Base-by-base conservation (phyloP, 2,329 filamentous ascomycete species). In the Herpotrichia juniperi region DNA sequence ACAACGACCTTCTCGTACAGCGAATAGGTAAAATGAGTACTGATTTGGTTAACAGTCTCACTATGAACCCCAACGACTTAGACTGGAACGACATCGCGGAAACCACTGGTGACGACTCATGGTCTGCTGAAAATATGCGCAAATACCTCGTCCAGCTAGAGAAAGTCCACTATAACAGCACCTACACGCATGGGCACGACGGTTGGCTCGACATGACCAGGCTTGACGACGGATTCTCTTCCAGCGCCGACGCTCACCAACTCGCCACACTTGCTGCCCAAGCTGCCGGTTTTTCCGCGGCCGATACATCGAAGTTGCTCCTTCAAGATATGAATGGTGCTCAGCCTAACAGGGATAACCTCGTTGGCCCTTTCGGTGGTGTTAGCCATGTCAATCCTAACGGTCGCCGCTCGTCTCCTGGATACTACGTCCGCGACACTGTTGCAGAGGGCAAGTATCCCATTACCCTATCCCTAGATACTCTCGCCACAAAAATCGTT, bases 1-100 rank as follows among this genome's bases (percentile, higher is more conserved):
- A n/a, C n/a, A n/a, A n/a, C n/a, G n/a, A n/a, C n/a, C n/a, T 17
- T 24, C 34, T 7, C 17, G 17, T 19, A n/a, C 34, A 37, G 14
- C 4, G 4, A 11, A 19, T 19, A 17, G 7, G 11, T 5, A 12
- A 19, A 37, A 4, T 7, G n/a, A 31, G 4, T 22, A 30, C 40
- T 43, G 19, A 43, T 14, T 9, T 19, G 10, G 25, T 78, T 86
- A 42, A 74, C 78, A 31, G 49, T 31, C 42, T 63, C 42, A 77
- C 79, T 11, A 75, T 85, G 34, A 80, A 83, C 49, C 84, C 85
- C 0, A 78, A 82, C 49, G 76, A 81, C 34, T 78, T 77, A 25
- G 85, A 88, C 67, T 87, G 82, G 74, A 74, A 84, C 39, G 71
- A 81, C 56, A 82, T 87, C 46, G 80, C 79, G 2, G 68, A 74